These are phyloP conservation scores for Acanthamoeba lenticulata DNA, from an alignment of 208 protist species.

Conservation along the genomic window DNA sequence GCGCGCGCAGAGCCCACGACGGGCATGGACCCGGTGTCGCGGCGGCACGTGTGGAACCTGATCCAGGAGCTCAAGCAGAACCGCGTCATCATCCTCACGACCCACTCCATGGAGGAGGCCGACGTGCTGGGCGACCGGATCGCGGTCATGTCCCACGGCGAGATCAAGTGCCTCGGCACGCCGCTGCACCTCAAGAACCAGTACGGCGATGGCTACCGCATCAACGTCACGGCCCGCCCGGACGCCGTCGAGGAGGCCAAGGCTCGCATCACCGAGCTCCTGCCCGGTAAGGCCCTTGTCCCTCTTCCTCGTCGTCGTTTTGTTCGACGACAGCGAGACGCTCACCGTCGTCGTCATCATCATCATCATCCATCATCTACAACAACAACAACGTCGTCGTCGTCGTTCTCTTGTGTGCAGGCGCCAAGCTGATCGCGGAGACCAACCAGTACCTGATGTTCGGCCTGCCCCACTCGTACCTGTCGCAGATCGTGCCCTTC, in stretches of 20 bases:
- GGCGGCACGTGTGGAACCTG: conserved; percentile 71
- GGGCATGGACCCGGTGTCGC: conserved; percentile 51
- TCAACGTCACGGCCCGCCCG: conserved; percentile 60
- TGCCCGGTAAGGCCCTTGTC: conserved; percentile 17
- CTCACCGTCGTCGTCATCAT: too few relatives aligned
- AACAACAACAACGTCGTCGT: background rate
- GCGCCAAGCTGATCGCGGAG: conserved; percentile 17
- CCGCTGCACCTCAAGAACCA: conserved; percentile 78
- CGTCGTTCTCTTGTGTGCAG: background rate
- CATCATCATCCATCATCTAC: too few relatives aligned
- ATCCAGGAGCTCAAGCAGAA: conserved; percentile 69
- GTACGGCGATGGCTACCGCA: conserved; percentile 79
- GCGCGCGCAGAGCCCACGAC: conserved; percentile 71
- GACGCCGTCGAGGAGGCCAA: conserved; percentile 34
- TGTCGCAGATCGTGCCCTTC: conserved; percentile 54
- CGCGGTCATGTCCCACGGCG: conserved; percentile 89
- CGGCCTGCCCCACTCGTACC: conserved; percentile 1
- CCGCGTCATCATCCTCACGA: conserved; percentile 75
- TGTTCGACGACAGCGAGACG: background rate
- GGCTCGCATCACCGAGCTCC: background rate
- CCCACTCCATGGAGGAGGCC: conserved; percentile 93
- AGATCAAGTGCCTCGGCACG: conserved; percentile 77
- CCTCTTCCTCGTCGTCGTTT: background rate
- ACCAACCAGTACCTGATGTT: conserved; percentile 44
- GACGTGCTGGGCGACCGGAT: conserved; percentile 94